These are phyloP conservation scores for Dysphania ambrosioides DNA, from an alignment of 148 eudicot species.

Conservation along the genomic window DNA sequence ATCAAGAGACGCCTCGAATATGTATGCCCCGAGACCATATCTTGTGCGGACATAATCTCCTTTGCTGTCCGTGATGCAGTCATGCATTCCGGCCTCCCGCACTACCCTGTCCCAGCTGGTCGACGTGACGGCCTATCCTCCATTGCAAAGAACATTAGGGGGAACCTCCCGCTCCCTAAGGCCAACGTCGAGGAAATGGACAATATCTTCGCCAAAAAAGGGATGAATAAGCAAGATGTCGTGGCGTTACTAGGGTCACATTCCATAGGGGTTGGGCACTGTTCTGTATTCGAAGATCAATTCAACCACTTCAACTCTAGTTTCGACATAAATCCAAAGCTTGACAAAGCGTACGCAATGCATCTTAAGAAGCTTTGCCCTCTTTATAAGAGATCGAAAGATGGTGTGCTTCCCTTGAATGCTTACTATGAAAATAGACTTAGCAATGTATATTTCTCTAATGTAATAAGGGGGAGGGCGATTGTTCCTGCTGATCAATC, in stretches of 20 bases:
- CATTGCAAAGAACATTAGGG: neutral
- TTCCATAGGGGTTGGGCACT: constrained; percentile 37
- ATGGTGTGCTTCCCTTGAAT: constrained; percentile 10
- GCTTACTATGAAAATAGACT: neutral
- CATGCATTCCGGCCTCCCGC: constrained; percentile 4
- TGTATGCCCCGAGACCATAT: constrained; percentile 38
- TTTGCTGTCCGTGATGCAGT: constrained; percentile 35
- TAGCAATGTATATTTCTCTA: constrained; percentile 20
- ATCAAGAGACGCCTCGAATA: constrained; percentile 31
- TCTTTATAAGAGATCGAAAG: neutral
- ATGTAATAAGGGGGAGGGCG: constrained; percentile 22
- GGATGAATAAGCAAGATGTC: constrained; percentile 29
- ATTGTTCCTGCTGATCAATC: constrained; percentile 28
- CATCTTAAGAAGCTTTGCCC: constrained; percentile 14
- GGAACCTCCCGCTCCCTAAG: constrained; percentile 26
- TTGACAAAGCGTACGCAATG: neutral
- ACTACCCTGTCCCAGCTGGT: constrained; percentile 25
- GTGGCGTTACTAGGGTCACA: constrained; percentile 40
- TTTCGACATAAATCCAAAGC: constrained; percentile 4
- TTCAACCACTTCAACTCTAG: constrained; percentile 16
- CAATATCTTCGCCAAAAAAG: constrained; percentile 19
- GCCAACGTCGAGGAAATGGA: constrained; percentile 9
- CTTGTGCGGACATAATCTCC: constrained; percentile 41
- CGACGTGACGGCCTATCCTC: constrained; percentile 35
- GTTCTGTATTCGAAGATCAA: constrained; percentile 6